These are phyloP conservation scores for Parvularia atlantis DNA, from an alignment of 78 protist genomes.

Conservation along the genomic window DNA sequence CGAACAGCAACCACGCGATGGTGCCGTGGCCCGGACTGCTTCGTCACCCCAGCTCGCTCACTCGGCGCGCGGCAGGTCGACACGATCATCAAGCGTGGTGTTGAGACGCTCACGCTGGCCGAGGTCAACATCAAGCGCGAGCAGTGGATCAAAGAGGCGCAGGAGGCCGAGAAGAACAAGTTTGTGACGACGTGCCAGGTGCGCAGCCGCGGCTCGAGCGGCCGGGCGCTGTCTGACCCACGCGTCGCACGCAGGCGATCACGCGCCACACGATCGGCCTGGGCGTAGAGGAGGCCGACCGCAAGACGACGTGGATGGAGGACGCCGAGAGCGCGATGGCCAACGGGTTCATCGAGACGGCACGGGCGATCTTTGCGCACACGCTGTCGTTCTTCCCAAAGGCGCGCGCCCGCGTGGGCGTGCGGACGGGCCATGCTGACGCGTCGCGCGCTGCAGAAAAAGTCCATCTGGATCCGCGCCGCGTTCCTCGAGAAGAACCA, in stretches of 20 bases:
- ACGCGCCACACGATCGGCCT: conserved; percentile 34
- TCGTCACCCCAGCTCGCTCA: conserved; percentile 15
- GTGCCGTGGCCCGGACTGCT: conserved; percentile 45
- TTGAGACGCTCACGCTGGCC: conserved; percentile 11
- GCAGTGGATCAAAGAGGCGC: conserved; percentile 70
- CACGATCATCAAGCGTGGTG: no score
- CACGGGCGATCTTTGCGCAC: conserved; percentile 72
- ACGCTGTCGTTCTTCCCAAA: conserved; percentile 55
- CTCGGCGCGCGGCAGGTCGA: background rate
- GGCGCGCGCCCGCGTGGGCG: no score
- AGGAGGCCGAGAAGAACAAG: conserved; percentile 49
- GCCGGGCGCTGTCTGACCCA: background rate
- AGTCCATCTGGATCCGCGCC: conserved; percentile 68
- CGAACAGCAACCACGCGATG: conserved; percentile 37
- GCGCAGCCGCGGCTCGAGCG: conserved; percentile 18
- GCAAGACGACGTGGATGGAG: conserved; percentile 71
- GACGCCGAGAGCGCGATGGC: conserved; percentile 78
- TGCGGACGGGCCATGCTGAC: no score
- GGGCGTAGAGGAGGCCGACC: conserved; percentile 76
- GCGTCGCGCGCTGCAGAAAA: no score
- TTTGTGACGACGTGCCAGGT: conserved; percentile 44
- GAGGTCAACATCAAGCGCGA: conserved; percentile 57
- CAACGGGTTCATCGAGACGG: conserved; percentile 16
- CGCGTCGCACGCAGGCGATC: background rate
- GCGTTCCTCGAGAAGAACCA: conserved; percentile 66